These are phyloP conservation scores for Trichoderma virens DNA, from an alignment of 495 filamentous ascomycete genomes.

Conservation along the genomic window DNA sequence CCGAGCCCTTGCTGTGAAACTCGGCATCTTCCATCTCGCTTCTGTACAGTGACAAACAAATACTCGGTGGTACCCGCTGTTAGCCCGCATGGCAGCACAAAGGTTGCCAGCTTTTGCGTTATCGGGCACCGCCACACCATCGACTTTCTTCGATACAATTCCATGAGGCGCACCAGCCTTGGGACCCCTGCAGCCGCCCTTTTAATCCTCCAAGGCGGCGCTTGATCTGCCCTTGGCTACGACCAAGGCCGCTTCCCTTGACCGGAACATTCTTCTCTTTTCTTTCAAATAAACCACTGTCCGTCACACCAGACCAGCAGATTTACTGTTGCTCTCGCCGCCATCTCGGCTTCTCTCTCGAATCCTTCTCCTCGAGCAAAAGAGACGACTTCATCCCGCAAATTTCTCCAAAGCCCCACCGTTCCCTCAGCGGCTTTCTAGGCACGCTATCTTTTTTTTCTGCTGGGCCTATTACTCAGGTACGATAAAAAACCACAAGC, in stretches of 20 bases:
- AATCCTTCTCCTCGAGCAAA: not conserved
- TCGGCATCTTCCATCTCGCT: no score
- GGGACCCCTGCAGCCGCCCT: constrained; percentile 11
- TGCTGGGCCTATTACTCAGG: not conserved
- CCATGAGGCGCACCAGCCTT: constrained; percentile 11
- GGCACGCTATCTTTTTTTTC: constrained; percentile 7
- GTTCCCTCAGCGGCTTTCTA: not conserved
- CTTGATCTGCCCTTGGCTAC: not conserved
- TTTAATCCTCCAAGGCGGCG: constrained; percentile 7
- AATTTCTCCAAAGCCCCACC: constrained; percentile 2
- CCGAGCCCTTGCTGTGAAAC: no score
- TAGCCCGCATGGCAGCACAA: not conserved
- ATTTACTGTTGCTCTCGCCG: no score
- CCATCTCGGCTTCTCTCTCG: no score
- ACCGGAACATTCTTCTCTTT: not conserved
- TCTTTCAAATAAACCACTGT: no score
- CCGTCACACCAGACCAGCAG: not conserved
- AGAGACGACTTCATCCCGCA: not conserved
- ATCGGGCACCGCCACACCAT: constrained; percentile 9
- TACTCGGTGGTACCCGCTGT: constrained; percentile 6
- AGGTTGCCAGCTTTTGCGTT: not conserved
- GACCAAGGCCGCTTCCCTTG: constrained; percentile 4
- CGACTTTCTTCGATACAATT: constrained; percentile 12
- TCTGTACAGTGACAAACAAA: not conserved
- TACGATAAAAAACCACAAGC: not conserved